A percentile compares a stretch with the other conserved stretches of the same genome.
Conservation (phyloP, 164 flowering plant genomes). For the Piper betle region DNA sequence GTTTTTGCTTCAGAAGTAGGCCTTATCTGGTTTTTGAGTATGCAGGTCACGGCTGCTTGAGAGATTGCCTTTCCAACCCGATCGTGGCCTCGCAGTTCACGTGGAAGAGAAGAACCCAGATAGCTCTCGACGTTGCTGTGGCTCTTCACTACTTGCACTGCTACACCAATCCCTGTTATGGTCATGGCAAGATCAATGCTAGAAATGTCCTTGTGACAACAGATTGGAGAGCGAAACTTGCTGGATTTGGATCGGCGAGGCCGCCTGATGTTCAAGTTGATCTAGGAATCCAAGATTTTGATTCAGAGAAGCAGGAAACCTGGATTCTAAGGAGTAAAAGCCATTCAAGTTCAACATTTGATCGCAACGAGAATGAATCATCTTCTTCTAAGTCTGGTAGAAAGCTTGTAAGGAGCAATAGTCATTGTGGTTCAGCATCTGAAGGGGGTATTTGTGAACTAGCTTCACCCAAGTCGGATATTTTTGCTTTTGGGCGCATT, state of each 20-base stretch:
- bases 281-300: conserved; percentile 3
- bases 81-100: conserved; percentile 14
- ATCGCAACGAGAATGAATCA: too few species aligned
- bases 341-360: not conserved
- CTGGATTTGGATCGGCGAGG: conserved; percentile 26
- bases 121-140: conserved; percentile 44
- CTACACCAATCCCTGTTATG: conserved; percentile 41
- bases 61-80: conserved; percentile 27
- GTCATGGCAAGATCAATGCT: conserved; percentile 32
- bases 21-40: conserved; percentile 45
- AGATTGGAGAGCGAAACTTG: conserved; percentile 50
- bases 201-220: conserved; percentile 32
- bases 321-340: not conserved
- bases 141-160: conserved; percentile 57
- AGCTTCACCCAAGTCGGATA: conserved; percentile 36
- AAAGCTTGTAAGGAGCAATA: too few species aligned
- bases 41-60: conserved; percentile 40
- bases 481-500: conserved; percentile 52
- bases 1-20: conserved; percentile 31
- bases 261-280: conserved; percentile 8
- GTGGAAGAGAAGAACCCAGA: conserved; percentile 41
- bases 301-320: conserved; percentile 6
- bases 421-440: conserved; percentile 34
- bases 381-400: too few species aligned
- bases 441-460: conserved; percentile 26